Evolutionary conservation across 306 rosid genomes (phyloP).

Genomic region (Casuarina glauca): DNA sequence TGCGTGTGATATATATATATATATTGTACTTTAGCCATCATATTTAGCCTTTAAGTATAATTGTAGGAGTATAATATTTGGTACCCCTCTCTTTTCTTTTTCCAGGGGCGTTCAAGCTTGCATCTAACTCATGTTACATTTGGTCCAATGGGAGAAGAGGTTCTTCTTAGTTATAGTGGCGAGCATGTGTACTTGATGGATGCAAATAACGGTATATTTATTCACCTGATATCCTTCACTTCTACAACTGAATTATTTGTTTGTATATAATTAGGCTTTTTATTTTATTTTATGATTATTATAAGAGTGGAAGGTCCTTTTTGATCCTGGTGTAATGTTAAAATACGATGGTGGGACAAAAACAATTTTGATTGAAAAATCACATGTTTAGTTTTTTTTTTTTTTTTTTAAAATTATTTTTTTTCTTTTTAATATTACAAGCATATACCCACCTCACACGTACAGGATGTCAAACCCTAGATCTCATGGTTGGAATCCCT

Average conservation of each 20-base stretch:
- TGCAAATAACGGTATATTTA: constrained; percentile 64
- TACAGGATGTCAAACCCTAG: no score
- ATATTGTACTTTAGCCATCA: neutral
- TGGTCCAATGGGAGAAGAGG: constrained; percentile 93
- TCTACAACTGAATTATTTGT: constrained; percentile 14
- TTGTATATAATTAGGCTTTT: no score
- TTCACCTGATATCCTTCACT: constrained; percentile 15
- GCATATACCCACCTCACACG: no score
- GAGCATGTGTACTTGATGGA: constrained; percentile 94
- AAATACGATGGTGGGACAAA: neutral
- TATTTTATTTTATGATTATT: no score
- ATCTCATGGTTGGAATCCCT: no score
- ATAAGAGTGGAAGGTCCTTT: no score
- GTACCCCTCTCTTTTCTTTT: constrained; percentile 5
- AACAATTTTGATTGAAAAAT: neutral
- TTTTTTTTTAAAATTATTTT: no score
- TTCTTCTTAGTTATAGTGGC: constrained; percentile 98
- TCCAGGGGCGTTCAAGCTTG: constrained; percentile 77
- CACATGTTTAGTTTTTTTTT: neutral
- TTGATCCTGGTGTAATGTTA: no score
- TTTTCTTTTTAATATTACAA: no score
- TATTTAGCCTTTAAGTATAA: constrained; percentile 1
- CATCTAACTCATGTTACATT: constrained; percentile 93
- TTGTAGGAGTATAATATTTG: neutral
- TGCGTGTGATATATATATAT: neutral